Evolutionary conservation across 2,329 filamentous ascomycete genomes (phyloP).

Genomic region (Alternaria dauci): DNA sequence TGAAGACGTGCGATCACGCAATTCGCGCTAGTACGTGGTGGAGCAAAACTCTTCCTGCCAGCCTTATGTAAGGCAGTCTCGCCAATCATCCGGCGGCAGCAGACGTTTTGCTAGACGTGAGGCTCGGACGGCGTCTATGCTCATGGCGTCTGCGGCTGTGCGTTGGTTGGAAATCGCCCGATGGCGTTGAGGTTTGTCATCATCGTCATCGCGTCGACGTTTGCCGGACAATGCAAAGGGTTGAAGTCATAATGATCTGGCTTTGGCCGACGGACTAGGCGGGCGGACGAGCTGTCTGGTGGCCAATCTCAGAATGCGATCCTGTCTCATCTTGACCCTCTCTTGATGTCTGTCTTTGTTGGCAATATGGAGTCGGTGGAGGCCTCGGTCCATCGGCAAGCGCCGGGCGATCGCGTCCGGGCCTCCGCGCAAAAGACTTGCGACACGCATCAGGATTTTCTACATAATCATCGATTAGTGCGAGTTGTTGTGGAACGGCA

Average conservation of each 20-base stretch:
- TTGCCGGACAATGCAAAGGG: slow-evolving; percentile 8
- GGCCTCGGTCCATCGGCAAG: slow-evolving; percentile 22
- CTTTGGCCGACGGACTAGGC: not conserved
- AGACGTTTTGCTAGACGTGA: slow-evolving; percentile 9
- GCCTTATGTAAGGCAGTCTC: slow-evolving; percentile 30
- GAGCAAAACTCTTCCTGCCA: slow-evolving; percentile 33
- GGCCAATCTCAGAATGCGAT: not conserved
- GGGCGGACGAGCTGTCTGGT: not conserved
- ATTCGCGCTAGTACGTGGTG: slow-evolving; percentile 40
- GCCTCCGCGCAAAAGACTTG: slow-evolving; percentile 16
- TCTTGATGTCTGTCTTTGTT: slow-evolving; percentile 16
- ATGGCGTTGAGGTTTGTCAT: slow-evolving; percentile 27
- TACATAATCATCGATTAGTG: slow-evolving; percentile 15
- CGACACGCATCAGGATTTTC: slow-evolving; percentile 10
- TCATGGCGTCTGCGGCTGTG: slow-evolving; percentile 20
- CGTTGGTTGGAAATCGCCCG: slow-evolving; percentile 23
- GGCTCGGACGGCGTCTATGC: slow-evolving; percentile 19
- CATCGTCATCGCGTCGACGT: slow-evolving; percentile 20
- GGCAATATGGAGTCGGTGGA: slow-evolving; percentile 9
- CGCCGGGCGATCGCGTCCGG: slow-evolving; percentile 19
- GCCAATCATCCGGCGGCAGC: slow-evolving; percentile 32
- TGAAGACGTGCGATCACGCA: slow-evolving; percentile 48
- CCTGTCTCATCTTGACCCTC: slow-evolving; percentile 14
- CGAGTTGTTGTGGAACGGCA: slow-evolving; percentile 3
- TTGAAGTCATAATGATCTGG: slow-evolving; percentile 13